Percentiles rank a stretch among this genome's conserved stretches.
These are phyloP conservation scores for Yamadazyma laniorum DNA, from an alignment of 805 yeast species.

Conservation along the genomic window DNA sequence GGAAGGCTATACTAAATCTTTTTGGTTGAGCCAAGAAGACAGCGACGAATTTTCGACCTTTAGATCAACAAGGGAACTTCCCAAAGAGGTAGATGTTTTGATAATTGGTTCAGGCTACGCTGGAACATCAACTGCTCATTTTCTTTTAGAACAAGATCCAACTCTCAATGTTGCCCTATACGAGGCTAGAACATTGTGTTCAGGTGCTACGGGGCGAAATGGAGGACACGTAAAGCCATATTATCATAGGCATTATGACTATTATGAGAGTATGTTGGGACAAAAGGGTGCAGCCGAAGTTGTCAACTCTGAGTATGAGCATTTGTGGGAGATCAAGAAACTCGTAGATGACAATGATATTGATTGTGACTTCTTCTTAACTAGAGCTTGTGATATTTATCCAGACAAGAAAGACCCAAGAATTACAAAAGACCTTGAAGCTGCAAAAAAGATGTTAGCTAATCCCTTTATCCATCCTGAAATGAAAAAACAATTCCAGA, in stretches of 20 bases:
- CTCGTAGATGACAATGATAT: slow-evolving; percentile 30
- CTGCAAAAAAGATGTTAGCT: slow-evolving; percentile 15
- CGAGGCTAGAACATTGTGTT: slow-evolving; percentile 42
- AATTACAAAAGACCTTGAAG: slow-evolving; percentile 7
- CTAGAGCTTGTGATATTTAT: slow-evolving; percentile 33
- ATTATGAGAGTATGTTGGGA: slow-evolving; percentile 19
- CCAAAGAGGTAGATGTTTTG: slow-evolving; percentile 35
- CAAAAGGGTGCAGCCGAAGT: slow-evolving; percentile 32
- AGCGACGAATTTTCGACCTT: slow-evolving; percentile 5
- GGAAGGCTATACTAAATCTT: slow-evolving; percentile 9
- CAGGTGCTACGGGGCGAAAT: slow-evolving; percentile 49
- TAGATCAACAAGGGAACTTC: slow-evolving; percentile 26
- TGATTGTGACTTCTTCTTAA: slow-evolving; percentile 37
- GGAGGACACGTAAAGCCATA: slow-evolving; percentile 46
- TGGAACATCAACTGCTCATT: slow-evolving; percentile 41
- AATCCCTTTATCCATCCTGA: slow-evolving; percentile 26
- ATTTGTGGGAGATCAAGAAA: slow-evolving; percentile 29
- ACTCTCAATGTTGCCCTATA: slow-evolving; percentile 21
- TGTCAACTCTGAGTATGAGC: slow-evolving; percentile 36
- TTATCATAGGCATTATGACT: slow-evolving; percentile 11
- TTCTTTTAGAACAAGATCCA: slow-evolving; percentile 26
- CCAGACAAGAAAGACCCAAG: slow-evolving; percentile 17
- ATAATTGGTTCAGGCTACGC: slow-evolving; percentile 48
- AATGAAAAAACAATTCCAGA: slow-evolving; percentile 29
- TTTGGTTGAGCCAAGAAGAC: slow-evolving; percentile 10